Base-by-base conservation (phyloP, 495 filamentous ascomycete genomes). In the Penicillium coffeae region DNA sequence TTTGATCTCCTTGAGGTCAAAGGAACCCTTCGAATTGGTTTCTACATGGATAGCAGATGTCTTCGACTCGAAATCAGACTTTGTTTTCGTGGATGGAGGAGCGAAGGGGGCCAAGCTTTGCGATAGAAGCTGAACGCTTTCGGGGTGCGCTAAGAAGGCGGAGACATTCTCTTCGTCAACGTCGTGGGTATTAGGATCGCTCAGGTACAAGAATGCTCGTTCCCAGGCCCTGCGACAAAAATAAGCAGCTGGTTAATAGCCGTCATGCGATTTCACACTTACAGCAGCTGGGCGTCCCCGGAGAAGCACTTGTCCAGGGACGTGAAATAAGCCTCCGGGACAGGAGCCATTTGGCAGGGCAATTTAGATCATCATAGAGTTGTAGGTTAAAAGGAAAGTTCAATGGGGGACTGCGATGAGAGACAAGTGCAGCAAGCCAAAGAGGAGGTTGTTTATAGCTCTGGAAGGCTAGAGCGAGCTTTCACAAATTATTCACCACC, bases 21-120 rank as follows among this genome's bases (percentile, higher is more conserved):
- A 89, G 21, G 77, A 76, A 13, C 80, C 77, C 53, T 83, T 81
- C 18, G 81, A 69, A 8, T 80, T 78, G 4, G 88, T 85, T 19
- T 87, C 79, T 37, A 90, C 83, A 63, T 95, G 85, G 43, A 96
- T 94, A n/a, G 91, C 84, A 14, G 92, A 86, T 1, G 90, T 96
- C 66, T 84, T 91, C 34, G 85, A 89, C 45, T 92, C 87, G 62
- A 95, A 95, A 19, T 81, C 82, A 37, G 74, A 63, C 63, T 86
- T 92, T 4, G 80, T 75, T 57, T 78, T 82, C 49, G 72, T 53
- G 38, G 75, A 80, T 51, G 64, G 83, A 2, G 75, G 55, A 40
- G 76, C 68, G 64, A 88, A 92, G 38, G 81, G 79, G 43, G 69
- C 78, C 63, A 81, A 68, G 41, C 84, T 82, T 37, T 78, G 71